A percentile compares a stretch with the other conserved stretches of the same genome.
Evolutionary conservation across 495 filamentous ascomycete species (phyloP).

Genomic region (Sabuloglossum arenarium): DNA sequence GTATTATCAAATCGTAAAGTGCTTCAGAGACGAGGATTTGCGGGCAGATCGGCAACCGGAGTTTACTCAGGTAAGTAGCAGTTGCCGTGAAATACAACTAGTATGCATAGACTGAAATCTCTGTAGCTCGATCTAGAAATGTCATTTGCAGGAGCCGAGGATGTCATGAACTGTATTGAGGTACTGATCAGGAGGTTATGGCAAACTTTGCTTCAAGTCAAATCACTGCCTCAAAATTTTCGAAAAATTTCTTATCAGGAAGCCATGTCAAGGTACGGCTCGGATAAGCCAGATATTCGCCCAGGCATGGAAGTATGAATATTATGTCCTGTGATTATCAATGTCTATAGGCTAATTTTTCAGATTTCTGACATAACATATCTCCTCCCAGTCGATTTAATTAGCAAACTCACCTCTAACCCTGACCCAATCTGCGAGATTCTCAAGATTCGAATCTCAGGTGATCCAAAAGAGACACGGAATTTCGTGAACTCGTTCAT

Average conservation of each 20-base stretch:
- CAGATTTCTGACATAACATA: slow-evolving; percentile 42
- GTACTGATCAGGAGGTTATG: slow-evolving; percentile 38
- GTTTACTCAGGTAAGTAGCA: slow-evolving; percentile 58
- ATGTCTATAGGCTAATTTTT: slow-evolving; percentile 6
- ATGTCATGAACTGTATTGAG: slow-evolving; percentile 55
- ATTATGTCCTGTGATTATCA: not conserved
- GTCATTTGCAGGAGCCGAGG: slow-evolving; percentile 51
- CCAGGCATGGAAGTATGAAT: slow-evolving; percentile 29
- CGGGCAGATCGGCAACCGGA: slow-evolving; percentile 89
- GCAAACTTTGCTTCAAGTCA: slow-evolving; percentile 15
- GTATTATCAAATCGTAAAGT: slow-evolving; percentile 86
- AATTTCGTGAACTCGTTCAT: slow-evolving; percentile 50
- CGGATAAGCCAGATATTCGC: slow-evolving; percentile 81
- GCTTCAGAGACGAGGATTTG: slow-evolving; percentile 90
- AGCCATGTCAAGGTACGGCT: slow-evolving; percentile 64
- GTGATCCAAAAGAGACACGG: slow-evolving; percentile 25
- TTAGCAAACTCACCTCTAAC: slow-evolving; percentile 46
- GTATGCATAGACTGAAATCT: not conserved
- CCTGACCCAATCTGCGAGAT: slow-evolving; percentile 45
- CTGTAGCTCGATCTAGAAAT: slow-evolving; percentile 75
- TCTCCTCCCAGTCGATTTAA: slow-evolving; percentile 41
- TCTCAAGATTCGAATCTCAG: slow-evolving; percentile 33
- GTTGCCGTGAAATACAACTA: not conserved
- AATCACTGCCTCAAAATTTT: slow-evolving; percentile 22
- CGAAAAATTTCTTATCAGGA: slow-evolving; percentile 45